phyloP scores from a whole-genome alignment of 768 basidiomycete genomes.

The Rhizopogon salebrosus region DNA sequence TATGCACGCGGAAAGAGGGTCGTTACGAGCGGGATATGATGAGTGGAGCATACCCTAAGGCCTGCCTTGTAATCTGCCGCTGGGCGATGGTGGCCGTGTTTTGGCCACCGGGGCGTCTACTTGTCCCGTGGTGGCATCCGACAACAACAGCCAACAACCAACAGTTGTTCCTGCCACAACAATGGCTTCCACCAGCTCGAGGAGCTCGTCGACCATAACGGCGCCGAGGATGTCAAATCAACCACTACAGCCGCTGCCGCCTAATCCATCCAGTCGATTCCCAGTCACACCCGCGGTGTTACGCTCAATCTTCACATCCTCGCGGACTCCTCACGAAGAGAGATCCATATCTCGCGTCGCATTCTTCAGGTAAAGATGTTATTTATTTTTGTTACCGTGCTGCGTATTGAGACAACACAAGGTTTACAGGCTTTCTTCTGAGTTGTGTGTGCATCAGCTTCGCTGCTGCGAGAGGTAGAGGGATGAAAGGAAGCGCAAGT shows the following conservation, averaged over 20 bases:
- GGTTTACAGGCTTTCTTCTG: constrained; percentile 77
- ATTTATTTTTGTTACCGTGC: not conserved
- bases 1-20: not conserved
- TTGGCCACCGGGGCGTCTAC: not conserved
- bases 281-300: constrained; percentile 81
- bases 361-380: constrained; percentile 65
- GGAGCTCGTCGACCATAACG: constrained; percentile 47
- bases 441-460: constrained; percentile 80
- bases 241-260: constrained; percentile 33
- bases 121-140: not conserved
- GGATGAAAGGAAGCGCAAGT: constrained; percentile 59
- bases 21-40: not conserved
- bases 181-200: constrained; percentile 35
- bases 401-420: constrained; percentile 20
- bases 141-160: not conserved
- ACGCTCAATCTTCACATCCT: constrained; percentile 82
- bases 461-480: constrained; percentile 65
- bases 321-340: constrained; percentile 75
- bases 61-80: not conserved
- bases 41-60: not conserved
- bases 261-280: constrained; percentile 54
- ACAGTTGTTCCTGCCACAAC: not conserved
- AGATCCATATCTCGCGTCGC: constrained; percentile 79
- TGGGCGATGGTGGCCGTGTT: not conserved
- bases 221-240: constrained; percentile 27